Percentiles rank a stretch among this genome's conserved stretches.
phyloP scores from a whole-genome alignment of 2,329 filamentous ascomycete species.

The Uncinocarpus reesii region DNA sequence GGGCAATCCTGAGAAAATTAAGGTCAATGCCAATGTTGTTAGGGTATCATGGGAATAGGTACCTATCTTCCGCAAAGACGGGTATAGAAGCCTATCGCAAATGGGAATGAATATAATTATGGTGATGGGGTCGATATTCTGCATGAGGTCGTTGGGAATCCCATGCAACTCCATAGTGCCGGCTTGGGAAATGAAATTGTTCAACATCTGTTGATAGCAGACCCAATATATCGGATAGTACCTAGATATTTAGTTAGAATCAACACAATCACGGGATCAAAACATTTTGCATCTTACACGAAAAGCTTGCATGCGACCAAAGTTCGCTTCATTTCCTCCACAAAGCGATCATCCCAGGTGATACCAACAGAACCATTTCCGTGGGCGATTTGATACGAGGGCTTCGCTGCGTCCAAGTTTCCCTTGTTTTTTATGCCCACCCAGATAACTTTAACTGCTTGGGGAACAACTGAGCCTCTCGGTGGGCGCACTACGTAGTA shows the following conservation, averaged over 20 bases:
- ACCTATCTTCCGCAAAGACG: constrained; percentile 48
- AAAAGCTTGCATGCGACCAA: constrained; percentile 61
- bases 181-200: constrained; percentile 57
- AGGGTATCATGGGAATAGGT: background rate
- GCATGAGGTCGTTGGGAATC: constrained; percentile 65
- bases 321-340: constrained; percentile 60
- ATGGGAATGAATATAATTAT: constrained; percentile 67
- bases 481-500: constrained; percentile 41
- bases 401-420: constrained; percentile 55
- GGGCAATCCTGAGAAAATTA: constrained; percentile 39
- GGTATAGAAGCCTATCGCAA: constrained; percentile 58
- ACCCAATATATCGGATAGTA: constrained; percentile 58
- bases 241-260: constrained; percentile 8
- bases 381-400: constrained; percentile 49
- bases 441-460: constrained; percentile 48
- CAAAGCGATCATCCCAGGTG: constrained; percentile 58
- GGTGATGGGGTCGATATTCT: constrained; percentile 64
- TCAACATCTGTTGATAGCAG: constrained; percentile 57
- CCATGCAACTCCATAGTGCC: constrained; percentile 53
- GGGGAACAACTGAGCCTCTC: constrained; percentile 54
- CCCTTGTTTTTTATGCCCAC: constrained; percentile 46
- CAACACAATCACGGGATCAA: background rate
- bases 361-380: constrained; percentile 34
- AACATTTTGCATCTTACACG: constrained; percentile 38
- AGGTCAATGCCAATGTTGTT: background rate